These are phyloP conservation scores for Oryza nivara DNA, from an alignment of 176 grass and related monocot species.

Conservation along the genomic window DNA sequence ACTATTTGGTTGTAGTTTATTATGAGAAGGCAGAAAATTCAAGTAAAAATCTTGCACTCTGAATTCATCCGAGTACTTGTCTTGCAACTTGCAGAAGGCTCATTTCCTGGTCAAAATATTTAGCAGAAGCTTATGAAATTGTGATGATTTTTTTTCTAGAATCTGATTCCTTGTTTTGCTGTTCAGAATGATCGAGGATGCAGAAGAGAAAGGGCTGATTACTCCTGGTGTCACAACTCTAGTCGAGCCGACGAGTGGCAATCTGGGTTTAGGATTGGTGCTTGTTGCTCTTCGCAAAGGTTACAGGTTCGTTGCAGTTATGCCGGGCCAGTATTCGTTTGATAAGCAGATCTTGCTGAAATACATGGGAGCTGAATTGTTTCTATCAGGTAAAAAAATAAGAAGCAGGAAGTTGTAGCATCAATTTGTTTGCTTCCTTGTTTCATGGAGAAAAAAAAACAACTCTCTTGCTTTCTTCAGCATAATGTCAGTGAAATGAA, in stretches of 20 bases:
- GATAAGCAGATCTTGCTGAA: slow-evolving; percentile 77
- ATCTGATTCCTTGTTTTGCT: neutral
- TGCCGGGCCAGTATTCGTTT: slow-evolving; percentile 64
- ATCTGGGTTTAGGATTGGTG: slow-evolving; percentile 64
- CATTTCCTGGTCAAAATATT: neutral
- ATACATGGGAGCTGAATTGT: slow-evolving; percentile 72
- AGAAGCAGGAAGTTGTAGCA: neutral
- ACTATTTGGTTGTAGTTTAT: neutral
- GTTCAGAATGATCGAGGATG: slow-evolving; percentile 88
- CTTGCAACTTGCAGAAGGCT: neutral
- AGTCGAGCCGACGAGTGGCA: slow-evolving; percentile 65
- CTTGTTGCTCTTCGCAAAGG: slow-evolving; percentile 62
- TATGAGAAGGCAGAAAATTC: neutral
- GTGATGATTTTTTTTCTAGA: neutral
- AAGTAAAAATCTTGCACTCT: neutral
- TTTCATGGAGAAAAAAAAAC: neutral
- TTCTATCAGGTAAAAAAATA: slow-evolving; percentile 50
- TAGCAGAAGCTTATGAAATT: neutral
- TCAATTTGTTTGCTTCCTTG: neutral
- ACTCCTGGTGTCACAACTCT: slow-evolving; percentile 65
- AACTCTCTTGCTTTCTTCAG: neutral
- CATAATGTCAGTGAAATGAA: neutral
- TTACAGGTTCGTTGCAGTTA: slow-evolving; percentile 68
- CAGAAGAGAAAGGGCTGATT: slow-evolving; percentile 76
- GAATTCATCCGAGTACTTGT: neutral